Base-by-base conservation (phyloP, 2,329 filamentous ascomycete species). In the Fusarium sulawesiense region DNA sequence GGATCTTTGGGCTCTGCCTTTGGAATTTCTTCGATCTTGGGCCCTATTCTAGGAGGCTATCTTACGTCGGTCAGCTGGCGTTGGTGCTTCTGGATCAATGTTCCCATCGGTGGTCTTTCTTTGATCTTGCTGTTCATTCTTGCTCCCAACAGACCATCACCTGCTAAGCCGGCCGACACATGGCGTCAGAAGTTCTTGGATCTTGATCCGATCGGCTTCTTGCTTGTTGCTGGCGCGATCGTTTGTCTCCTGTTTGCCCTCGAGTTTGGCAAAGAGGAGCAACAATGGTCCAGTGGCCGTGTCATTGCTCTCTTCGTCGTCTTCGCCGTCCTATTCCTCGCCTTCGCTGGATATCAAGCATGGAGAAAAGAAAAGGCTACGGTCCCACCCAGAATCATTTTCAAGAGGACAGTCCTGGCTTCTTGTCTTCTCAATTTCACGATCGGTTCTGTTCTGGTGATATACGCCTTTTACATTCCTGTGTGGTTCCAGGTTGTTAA, bases 1-100 rank as follows among this genome's bases (percentile, higher is more conserved):
- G 66, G 66, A 0, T 46, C 60, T 0, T 25, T 68, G 0, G 66
- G 64, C 0, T 60, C 66, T 12, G 55, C 66, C 0, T 68, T 68
- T 29, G 66, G 66, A 0, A 53, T 68, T 1, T 55, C 66, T 2
- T 49, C 66, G 0, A 68, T 68, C 1, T 1, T 68, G 18, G 66
- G 66, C 0, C 66, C 66, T 2, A 68, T 68, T 1, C 66, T 68
- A 16, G 66, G 66, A 1, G 66, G 66, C 0, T 68, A 68, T 20
- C 65, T 68, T 3, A 68, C 66, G 2, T 60, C 64, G 3, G 27
- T 65, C 6, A 56, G 16, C 2, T 68, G 66, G 66, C 66, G 66
- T 7, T 68, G 66, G 66, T 68, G 66, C 13, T 68, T 68, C n/a
- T 68, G 65, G 66, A 68, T 68, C 25, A 68, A 68, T 2, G 64